phyloP scores from a whole-genome alignment of 352 stramenopile genomes.

The Elongisporangium undulatum region DNA sequence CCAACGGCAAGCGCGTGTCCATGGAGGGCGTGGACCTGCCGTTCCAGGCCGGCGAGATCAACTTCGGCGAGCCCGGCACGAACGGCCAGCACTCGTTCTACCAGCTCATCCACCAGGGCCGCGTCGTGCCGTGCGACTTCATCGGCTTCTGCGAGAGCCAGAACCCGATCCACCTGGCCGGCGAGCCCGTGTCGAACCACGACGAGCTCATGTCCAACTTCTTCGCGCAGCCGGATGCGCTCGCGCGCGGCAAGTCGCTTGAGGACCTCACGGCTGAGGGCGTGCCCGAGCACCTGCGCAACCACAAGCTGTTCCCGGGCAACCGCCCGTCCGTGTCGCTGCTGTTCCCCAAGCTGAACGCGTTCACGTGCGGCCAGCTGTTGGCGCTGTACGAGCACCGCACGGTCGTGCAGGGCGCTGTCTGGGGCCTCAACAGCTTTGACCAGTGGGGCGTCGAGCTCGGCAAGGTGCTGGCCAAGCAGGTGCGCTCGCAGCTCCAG shows the following conservation, averaged over 20 bases:
- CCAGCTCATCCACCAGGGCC: constrained; percentile 98
- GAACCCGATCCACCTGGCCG: constrained; percentile 65
- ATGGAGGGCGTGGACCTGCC: constrained; percentile 92
- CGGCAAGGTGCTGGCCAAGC: constrained; percentile 97
- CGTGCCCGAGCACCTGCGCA: constrained; percentile 88
- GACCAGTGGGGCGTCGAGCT: constrained; percentile 99
- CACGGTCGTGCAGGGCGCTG: constrained; percentile 95
- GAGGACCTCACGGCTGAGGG: constrained; percentile 92
- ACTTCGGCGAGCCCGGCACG: constrained; percentile 97
- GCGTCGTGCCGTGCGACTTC: constrained; percentile 97
- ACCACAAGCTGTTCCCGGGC: constrained; percentile 96
- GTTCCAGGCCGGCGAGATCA: constrained; percentile 94
- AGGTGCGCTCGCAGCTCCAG: constrained; percentile 89
- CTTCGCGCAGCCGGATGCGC: constrained; percentile 98
- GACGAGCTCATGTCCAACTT: constrained; percentile 99
- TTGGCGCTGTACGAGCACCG: constrained; percentile 98
- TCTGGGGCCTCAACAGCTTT: constrained; percentile 99
- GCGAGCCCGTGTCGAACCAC: constrained; percentile 94
- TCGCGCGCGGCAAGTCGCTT: constrained; percentile 95
- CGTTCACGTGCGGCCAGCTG: constrained; percentile 94
- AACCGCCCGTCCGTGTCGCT: constrained; percentile 97
- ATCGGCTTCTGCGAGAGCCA: constrained; percentile 97
- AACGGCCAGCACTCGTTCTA: constrained; percentile 99
- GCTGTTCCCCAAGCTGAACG: constrained; percentile 95
- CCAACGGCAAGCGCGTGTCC: constrained; percentile 97